Evolutionary conservation across 148 eudicot genomes (phyloP).

Genomic region (Agrostemma githago): DNA sequence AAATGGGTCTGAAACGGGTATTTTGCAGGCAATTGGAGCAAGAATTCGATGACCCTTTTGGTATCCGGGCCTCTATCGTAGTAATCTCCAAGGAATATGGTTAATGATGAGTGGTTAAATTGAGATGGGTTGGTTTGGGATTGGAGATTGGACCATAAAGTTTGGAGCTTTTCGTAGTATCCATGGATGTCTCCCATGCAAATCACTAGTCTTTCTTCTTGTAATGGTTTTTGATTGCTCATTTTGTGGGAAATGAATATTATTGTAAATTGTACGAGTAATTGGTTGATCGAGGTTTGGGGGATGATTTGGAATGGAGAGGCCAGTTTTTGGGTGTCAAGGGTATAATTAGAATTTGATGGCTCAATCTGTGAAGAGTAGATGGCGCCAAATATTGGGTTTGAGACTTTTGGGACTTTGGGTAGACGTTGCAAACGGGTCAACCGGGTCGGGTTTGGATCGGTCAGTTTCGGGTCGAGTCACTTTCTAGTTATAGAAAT

Average conservation of each 20-base stretch:
- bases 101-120: slow-evolving; percentile 45
- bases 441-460: no score
- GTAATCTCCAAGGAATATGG: slow-evolving; percentile 88
- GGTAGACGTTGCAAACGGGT: no score
- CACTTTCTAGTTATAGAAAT: no score
- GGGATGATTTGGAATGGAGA: not conserved
- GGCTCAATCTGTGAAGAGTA: not conserved
- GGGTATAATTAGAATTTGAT: slow-evolving; percentile 2
- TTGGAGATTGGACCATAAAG: slow-evolving; percentile 71
- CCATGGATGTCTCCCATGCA: slow-evolving; percentile 90
- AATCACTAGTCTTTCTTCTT: slow-evolving; percentile 39
- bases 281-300: no score
- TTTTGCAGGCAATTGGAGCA: slow-evolving; percentile 46
- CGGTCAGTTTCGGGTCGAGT: no score
- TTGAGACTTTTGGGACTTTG: no score
- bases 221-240: slow-evolving; percentile 12
- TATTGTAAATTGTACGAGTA: not conserved
- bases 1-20: slow-evolving; percentile 76
- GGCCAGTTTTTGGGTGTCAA: not conserved
- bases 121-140: slow-evolving; percentile 38
- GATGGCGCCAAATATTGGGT: not conserved
- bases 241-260: not conserved
- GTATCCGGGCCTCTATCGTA: slow-evolving; percentile 87
- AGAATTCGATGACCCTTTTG: slow-evolving; percentile 56
- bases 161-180: slow-evolving; percentile 52